Evolutionary conservation across 768 basidiomycete species (phyloP), one percentile per base, ranked within the genome.

Genomic region (Rhizopogon vesiculosus): DNA sequence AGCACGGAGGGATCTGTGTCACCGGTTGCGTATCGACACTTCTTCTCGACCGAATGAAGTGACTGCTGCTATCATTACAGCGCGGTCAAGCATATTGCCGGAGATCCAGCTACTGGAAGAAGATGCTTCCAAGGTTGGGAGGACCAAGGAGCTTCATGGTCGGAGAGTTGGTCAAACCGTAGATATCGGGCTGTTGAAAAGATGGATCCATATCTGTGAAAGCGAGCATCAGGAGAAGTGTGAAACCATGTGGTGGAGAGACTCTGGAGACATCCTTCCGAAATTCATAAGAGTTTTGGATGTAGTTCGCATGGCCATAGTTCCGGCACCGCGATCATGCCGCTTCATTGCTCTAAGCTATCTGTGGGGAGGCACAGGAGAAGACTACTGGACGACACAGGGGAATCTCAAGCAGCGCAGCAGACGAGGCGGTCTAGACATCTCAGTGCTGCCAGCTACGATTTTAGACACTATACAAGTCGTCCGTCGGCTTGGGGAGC

Each of bases 301-400:
- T 3, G 54, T 42, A 16, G 31, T 31, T 13, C 31, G 43, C 7
- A 56, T 57, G 56, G 8, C 42, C 12, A 10, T 57, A 3, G 42
- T 57, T 45, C 54, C 41, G 5, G 53, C 54, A n/a, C 18, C 44
- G n/a, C 19, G 35, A 35, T 35, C 35, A 35, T 57, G 54, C 40
- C 29, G 54, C 29, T 56, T 46, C 45, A 16, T 56, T 8, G 42
- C 55, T 31, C 55, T 56, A 7, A 56, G 55, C 53, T 56, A 56
- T 16, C 19, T 56, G 7, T 56, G 55, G 53, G 55, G 55, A 42
- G 22, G 33, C n/a, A 9, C 28, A 16, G 54, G 55, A 12, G 33
- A 42, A 29, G 40, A 56, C 7, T 56, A 56, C 43, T 38, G 42
- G 53, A 56, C 53, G 35, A 56, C 53, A 16, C 42, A 13, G 18